These are phyloP conservation scores for Diphasiastrum complanatum DNA, from an alignment of 83 land plant genomes.

Conservation along the genomic window DNA sequence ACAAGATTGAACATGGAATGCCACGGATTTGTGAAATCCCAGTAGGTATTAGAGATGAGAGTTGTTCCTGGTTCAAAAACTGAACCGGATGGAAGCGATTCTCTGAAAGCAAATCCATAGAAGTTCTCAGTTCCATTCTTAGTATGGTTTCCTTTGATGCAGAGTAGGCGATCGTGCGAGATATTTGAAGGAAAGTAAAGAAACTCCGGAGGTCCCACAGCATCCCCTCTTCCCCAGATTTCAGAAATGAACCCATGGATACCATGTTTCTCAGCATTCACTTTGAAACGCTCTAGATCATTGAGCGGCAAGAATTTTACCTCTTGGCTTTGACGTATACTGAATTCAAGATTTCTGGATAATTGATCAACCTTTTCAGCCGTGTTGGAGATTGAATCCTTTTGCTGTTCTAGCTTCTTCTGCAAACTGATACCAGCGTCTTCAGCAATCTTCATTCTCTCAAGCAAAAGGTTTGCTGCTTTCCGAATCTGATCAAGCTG, in stretches of 20 bases:
- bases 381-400: too few species aligned
- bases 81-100: slow-evolving; percentile 31
- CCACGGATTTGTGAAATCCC: slow-evolving; percentile 61
- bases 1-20: slow-evolving; percentile 47
- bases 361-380: too few species aligned
- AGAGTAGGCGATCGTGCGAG: slow-evolving; percentile 42
- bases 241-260: slow-evolving; percentile 26
- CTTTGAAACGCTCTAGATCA: too few species aligned
- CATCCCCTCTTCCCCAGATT: slow-evolving; percentile 17
- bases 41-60: slow-evolving; percentile 53
- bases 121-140: slow-evolving; percentile 46
- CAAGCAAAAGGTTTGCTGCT: too few species aligned
- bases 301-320: too few species aligned
- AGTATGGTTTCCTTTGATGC: slow-evolving; percentile 43
- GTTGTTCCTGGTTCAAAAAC: slow-evolving; percentile 44
- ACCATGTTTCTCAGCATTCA: too few species aligned
- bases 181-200: slow-evolving; percentile 47
- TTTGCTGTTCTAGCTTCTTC: too few species aligned
- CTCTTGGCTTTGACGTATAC: too few species aligned
- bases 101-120: slow-evolving; percentile 50
- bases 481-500: too few species aligned
- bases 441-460: too few species aligned
- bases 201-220: slow-evolving; percentile 33
- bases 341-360: too few species aligned
- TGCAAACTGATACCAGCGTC: too few species aligned